Base-by-base conservation (phyloP, 345 rosid genomes). In the Dovyalis caffra region DNA sequence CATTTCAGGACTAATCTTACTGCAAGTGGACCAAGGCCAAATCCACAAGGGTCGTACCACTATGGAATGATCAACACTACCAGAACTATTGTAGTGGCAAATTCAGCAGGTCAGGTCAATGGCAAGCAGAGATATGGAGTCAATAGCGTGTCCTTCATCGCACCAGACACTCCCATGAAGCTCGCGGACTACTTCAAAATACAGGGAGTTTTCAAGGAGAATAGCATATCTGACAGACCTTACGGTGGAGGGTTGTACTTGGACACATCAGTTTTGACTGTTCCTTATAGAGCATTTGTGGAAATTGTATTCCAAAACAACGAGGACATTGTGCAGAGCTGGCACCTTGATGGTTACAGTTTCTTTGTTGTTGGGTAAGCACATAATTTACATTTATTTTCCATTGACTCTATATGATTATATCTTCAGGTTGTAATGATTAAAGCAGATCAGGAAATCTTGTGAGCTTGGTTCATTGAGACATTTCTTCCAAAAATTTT, bases 11-110 rank as follows among this genome's bases (percentile, higher is more conserved):
- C 96, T 86, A 95, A 95, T 73, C 86, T 95, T 63, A 91, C 99
- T 0, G 98, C 99, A 15, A 95, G 97, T 74, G 99, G 93, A 32
- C 98, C 98, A 1, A 87, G 99, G 57, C 98, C 99, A 4, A 95
- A 95, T 81, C 99, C 99, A 2, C 99, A 95, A 84, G 99, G 99
- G 12, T 95, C 99, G 1, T 95, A 93, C 85, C 97, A 95, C 74
- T 95, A 95, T 62, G 99, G 99, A 16, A 45, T 89, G 88, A 90
- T 95, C 76, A 91, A 89, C 81, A 85, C 88, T 32, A 83, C 84
- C 78, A 91, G 93, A 70, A 92, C 98, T 25, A 83, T 95, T 67
- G 78, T 83, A 20, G 81, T 95, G 18, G 87, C 88, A 3, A 95
- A 83, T 84, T 90, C 94, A 1, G 98, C 97, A 1, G 98, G 91